Conservation (phyloP, 2,329 filamentous ascomycete species). For the Helicocarpus griseus region DNA sequence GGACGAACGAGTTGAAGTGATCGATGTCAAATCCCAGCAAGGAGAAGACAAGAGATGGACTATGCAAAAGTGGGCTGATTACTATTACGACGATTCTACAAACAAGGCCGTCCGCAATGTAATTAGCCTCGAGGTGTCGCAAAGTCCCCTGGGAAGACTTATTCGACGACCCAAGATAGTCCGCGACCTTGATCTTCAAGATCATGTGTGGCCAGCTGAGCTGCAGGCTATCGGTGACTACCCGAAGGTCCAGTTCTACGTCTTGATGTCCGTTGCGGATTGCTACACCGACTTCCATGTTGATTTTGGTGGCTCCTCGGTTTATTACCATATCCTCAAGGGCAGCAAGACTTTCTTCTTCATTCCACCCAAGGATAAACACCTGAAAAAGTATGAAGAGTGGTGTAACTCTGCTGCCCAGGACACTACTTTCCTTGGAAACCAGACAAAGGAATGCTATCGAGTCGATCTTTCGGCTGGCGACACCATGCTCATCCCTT, state of each 20-base stretch:
- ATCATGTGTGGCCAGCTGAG: conserved; percentile 42
- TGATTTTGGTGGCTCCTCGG: conserved; percentile 61
- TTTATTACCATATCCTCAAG: conserved; percentile 60
- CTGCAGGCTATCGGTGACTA: conserved; percentile 46
- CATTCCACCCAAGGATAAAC: conserved; percentile 57
- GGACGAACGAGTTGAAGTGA: conserved; percentile 54
- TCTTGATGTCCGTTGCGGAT: conserved; percentile 61
- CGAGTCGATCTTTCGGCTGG: conserved; percentile 56
- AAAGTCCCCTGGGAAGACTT: conserved; percentile 51
- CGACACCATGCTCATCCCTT: conserved; percentile 62
- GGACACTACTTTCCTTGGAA: conserved; percentile 55
- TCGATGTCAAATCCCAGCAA: conserved; percentile 61
- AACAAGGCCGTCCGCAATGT: conserved; percentile 57
- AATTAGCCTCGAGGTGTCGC: conserved; percentile 59
- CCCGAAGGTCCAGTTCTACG: conserved; percentile 59
- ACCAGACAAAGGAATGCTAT: conserved; percentile 57
- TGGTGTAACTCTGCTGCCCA: conserved; percentile 60
- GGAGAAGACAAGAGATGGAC: conserved; percentile 56
- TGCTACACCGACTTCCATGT: conserved; percentile 66
- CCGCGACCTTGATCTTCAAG: conserved; percentile 49
- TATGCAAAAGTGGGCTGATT: conserved; percentile 56
- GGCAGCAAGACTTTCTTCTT: conserved; percentile 64
- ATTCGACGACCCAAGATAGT: conserved; percentile 56
- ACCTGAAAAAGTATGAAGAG: conserved; percentile 61
- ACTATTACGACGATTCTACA: conserved; percentile 54